A percentile compares a stretch with the other conserved stretches of the same genome.
phyloP scores from a whole-genome alignment of 257 asterid species.

The Nicotiana otophora region DNA sequence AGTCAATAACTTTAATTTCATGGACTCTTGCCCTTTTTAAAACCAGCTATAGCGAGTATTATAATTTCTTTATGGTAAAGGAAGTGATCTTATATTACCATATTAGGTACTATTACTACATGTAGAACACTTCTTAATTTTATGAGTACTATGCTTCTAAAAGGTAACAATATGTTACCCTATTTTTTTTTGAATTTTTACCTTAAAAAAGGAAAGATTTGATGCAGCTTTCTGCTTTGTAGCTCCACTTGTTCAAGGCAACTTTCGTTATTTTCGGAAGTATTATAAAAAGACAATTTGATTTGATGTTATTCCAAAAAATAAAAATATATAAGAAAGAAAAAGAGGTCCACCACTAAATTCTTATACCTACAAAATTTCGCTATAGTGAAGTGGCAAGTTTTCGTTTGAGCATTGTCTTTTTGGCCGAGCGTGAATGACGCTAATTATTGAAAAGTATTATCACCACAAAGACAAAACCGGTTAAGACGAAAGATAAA shows the following conservation, averaged over 20 bases:
- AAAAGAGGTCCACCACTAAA: background rate
- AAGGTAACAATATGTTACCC: background rate
- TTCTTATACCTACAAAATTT: background rate
- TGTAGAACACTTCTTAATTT: background rate
- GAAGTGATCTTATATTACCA: background rate
- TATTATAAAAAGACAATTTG: background rate
- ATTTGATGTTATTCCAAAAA: background rate
- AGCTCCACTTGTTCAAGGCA: background rate
- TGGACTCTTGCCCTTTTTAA: too few relatives aligned
- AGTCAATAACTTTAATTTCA: too few relatives aligned
- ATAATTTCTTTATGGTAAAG: background rate
- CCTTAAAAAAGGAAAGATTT: conserved; percentile 4
- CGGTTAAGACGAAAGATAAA: background rate
- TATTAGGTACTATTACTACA: background rate
- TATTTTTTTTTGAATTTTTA: background rate
- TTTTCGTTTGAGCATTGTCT: background rate
- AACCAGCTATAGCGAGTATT: too few relatives aligned
- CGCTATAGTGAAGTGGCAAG: background rate
- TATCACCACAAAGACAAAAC: background rate
- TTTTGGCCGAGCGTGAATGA: background rate
- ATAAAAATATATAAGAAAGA: too few relatives aligned
- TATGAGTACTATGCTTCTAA: background rate
- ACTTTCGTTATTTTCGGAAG: conserved; percentile 11
- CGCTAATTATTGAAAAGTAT: conserved; percentile 6
- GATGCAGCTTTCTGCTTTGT: background rate